phyloP scores from a whole-genome alignment of 1,139 yeast species.

The Taiozyma sp. region DNA sequence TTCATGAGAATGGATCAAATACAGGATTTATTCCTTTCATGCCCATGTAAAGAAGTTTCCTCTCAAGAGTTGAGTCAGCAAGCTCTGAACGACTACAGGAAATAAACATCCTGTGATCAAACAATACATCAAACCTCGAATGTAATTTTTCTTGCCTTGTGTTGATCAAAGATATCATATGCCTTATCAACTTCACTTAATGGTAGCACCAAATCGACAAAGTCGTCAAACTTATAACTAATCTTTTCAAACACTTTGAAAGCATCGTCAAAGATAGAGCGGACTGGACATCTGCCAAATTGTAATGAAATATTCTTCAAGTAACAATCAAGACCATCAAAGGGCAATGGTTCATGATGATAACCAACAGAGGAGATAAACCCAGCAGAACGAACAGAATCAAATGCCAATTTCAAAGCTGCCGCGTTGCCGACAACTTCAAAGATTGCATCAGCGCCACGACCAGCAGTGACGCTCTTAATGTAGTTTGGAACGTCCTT shows the following conservation, averaged over 20 bases:
- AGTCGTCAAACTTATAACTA: conserved; percentile 40
- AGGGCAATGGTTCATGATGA: conserved; percentile 57
- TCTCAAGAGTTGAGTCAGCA: too few species aligned
- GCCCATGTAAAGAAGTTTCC: too few species aligned
- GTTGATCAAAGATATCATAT: conserved; percentile 48
- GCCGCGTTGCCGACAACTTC: conserved; percentile 81
- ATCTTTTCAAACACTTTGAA: conserved; percentile 42
- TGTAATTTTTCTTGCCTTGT: conserved; percentile 52
- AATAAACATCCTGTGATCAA: too few species aligned
- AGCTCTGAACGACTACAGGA: too few species aligned
- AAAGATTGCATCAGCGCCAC: conserved; percentile 70
- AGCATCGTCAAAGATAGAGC: conserved; percentile 53
- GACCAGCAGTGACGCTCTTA: conserved; percentile 34
- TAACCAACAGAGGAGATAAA: conserved; percentile 58
- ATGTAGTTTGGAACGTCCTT: conserved; percentile 38
- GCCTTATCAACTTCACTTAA: conserved; percentile 43
- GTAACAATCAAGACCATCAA: conserved; percentile 55
- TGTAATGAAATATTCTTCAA: conserved; percentile 53
- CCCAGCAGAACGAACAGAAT: conserved; percentile 54
- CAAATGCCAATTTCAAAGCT: conserved; percentile 48
- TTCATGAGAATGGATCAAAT: too few species aligned
- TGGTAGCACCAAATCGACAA: conserved; percentile 43
- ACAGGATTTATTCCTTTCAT: too few species aligned
- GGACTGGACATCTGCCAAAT: conserved; percentile 63
- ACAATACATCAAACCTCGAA: conserved; percentile 23